phyloP scores from a whole-genome alignment of 768 basidiomycete species.

The Calocera viscosa region DNA sequence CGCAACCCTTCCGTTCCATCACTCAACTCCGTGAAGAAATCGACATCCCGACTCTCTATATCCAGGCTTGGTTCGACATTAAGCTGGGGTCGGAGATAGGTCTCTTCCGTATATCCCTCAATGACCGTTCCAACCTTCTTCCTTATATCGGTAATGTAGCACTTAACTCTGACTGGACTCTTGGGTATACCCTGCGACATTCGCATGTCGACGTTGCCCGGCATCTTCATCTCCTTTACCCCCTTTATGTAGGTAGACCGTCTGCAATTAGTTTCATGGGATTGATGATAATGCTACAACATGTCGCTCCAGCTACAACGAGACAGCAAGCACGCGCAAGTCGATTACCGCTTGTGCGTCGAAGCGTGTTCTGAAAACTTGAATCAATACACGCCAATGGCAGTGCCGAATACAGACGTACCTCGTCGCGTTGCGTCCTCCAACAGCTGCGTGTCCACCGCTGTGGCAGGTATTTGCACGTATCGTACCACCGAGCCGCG shows the following conservation, averaged over 20 bases:
- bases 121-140: not conserved
- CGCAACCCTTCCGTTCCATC: not conserved
- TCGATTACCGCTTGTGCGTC: not conserved
- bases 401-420: constrained; percentile 28
- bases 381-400: not conserved
- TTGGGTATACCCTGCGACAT: constrained; percentile 3
- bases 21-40: not conserved
- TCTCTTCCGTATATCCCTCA: not conserved
- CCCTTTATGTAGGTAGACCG: not conserved
- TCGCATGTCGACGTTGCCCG: not conserved
- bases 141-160: not conserved
- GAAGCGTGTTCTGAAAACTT: not conserved
- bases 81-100: not conserved
- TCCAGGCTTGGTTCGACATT: not conserved
- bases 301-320: not conserved
- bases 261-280: not conserved
- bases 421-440: constrained; percentile 97
- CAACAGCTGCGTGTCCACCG: constrained; percentile 86
- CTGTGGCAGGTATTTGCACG: constrained; percentile 82
- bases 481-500: constrained; percentile 97
- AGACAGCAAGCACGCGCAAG: not conserved
- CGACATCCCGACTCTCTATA: not conserved
- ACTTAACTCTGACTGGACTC: not conserved
- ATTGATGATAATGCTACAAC: constrained; percentile 7
- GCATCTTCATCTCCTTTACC: not conserved